phyloP scores from a whole-genome alignment of 345 rosid genomes.

The Acer campestre region DNA sequence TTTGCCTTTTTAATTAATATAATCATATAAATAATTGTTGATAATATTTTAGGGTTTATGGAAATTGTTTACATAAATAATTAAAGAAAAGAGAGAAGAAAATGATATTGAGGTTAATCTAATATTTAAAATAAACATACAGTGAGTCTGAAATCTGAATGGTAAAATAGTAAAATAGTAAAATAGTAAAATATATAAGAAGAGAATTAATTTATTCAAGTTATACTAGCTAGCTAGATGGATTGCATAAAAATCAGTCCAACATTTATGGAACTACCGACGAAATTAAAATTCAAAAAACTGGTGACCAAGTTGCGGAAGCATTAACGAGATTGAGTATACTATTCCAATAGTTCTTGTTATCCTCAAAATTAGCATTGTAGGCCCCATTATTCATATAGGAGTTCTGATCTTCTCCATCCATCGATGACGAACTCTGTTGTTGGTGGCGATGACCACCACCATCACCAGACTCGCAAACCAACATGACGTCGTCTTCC shows the following conservation, averaged over 20 bases:
- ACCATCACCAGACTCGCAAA: conserved; percentile 19
- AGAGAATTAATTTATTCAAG: not conserved
- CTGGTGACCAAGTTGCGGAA: conserved; percentile 27
- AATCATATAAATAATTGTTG: too few species aligned
- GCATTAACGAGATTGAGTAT: conserved; percentile 34
- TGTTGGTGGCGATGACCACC: not conserved
- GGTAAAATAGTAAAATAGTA: too few species aligned
- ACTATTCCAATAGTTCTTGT: conserved; percentile 39
- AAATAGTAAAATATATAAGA: too few species aligned
- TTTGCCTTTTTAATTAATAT: too few species aligned
- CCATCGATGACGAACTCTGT: conserved; percentile 7
- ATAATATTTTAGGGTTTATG: too few species aligned
- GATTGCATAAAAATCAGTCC: not conserved
- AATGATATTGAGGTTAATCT: too few species aligned
- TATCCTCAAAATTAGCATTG: conserved; percentile 31
- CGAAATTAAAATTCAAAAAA: conserved; percentile 16
- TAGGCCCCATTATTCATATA: not conserved
- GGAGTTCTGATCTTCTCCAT: conserved; percentile 9
- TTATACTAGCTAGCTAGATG: not conserved
- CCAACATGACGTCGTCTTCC: conserved; percentile 16
- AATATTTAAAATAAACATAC: too few species aligned
- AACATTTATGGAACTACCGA: not conserved
- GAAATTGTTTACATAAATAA: too few species aligned
- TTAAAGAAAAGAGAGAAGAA: too few species aligned
- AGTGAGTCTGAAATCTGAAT: too few species aligned